phyloP scores from a whole-genome alignment of 2,329 filamentous ascomycete species.

The Ciborinia camelliae region DNA sequence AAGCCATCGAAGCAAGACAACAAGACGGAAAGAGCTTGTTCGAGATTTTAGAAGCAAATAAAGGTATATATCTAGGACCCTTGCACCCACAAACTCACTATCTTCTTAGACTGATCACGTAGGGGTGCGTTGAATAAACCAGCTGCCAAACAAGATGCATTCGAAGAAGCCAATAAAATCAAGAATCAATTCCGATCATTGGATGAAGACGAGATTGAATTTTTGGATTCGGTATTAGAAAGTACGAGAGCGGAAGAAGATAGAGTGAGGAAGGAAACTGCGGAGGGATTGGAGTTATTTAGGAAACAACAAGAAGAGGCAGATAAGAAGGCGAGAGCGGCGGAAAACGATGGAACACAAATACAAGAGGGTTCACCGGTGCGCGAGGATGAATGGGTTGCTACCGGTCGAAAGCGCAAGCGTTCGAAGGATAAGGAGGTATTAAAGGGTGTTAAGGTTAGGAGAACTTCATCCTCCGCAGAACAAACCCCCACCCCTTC shows the following conservation, averaged over 20 bases:
- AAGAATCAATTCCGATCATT: conserved; percentile 75
- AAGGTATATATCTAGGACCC: conserved; percentile 50
- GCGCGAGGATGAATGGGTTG: conserved; percentile 39
- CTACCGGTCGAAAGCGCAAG: conserved; percentile 41
- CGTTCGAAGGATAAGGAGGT: conserved; percentile 41
- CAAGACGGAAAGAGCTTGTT: conserved; percentile 58
- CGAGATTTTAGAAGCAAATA: conserved; percentile 77
- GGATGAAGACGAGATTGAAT: conserved; percentile 76
- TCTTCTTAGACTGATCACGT: conserved; percentile 35
- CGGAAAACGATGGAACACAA: conserved; percentile 23
- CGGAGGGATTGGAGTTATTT: conserved; percentile 55
- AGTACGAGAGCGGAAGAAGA: conserved; percentile 53
- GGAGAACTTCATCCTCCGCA: conserved; percentile 31
- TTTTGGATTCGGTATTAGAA: conserved; percentile 59
- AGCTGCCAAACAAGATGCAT: conserved; percentile 79
- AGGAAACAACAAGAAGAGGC: conserved; percentile 47
- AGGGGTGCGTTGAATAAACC: conserved; percentile 33
- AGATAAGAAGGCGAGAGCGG: conserved; percentile 33
- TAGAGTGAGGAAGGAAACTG: conserved; percentile 51
- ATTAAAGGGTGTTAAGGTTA: conserved; percentile 36
- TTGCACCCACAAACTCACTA: conserved; percentile 10
- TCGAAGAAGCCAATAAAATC: conserved; percentile 69
- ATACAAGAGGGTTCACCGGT: conserved; percentile 24
- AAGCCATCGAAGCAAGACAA: conserved; percentile 42
- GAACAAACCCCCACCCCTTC: conserved; percentile 18